These are phyloP conservation scores for Mollisia scopiformis DNA, from an alignment of 2,329 filamentous ascomycete genomes.

Conservation along the genomic window DNA sequence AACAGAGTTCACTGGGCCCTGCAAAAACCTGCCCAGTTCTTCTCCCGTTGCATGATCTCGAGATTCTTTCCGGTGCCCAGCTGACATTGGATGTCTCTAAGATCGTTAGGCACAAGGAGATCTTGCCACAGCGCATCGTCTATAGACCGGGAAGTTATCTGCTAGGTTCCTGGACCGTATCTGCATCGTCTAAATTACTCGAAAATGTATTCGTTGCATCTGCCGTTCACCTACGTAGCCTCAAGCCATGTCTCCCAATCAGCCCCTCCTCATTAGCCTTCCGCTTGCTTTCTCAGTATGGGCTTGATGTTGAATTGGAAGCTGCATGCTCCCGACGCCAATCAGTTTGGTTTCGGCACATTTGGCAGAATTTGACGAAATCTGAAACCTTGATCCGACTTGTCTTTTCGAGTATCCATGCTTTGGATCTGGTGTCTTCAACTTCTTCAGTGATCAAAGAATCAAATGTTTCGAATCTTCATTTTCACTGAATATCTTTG, in stretches of 20 bases:
- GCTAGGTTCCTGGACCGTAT: no score
- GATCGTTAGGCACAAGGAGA: neutral
- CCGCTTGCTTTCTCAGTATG: neutral
- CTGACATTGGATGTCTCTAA: neutral
- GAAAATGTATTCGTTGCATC: no score
- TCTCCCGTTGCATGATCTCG: neutral
- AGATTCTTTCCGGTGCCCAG: neutral
- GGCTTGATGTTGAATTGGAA: neutral
- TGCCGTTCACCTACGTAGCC: no score
- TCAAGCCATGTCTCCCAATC: no score
- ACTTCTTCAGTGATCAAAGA: neutral
- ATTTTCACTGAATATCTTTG: neutral
- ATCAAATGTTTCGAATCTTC: neutral
- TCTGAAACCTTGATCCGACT: neutral
- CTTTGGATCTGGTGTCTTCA: neutral
- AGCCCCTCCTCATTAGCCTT: no score
- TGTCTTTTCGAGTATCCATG: neutral
- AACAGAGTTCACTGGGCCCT: neutral
- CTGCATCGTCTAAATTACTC: no score
- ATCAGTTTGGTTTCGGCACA: neutral
- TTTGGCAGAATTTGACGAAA: neutral
- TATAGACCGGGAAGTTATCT: neutral
- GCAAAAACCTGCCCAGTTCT: neutral
- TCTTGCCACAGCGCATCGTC: neutral
- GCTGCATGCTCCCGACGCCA: constrained; percentile 4